phyloP scores from a whole-genome alignment of 2,329 filamentous ascomycete species.

The Claviceps sorghi region DNA sequence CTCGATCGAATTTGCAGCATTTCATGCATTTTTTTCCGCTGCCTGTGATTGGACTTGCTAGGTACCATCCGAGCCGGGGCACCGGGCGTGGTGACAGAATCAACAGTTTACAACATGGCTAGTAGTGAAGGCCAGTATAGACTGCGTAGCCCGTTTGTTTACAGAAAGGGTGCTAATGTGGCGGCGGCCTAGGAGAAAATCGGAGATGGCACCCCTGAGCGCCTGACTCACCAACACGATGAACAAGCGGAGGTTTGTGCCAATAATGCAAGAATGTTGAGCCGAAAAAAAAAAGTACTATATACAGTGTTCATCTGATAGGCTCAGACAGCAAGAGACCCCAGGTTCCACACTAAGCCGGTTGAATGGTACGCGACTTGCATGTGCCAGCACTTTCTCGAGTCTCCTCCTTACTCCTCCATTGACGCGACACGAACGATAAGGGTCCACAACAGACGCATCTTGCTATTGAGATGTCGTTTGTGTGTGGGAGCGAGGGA shows the following conservation, averaged over 20 bases:
- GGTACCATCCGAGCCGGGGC: background rate
- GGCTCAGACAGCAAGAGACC: background rate
- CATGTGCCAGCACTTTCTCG: background rate
- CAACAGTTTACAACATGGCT: background rate
- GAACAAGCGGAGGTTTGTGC: background rate
- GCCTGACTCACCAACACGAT: background rate
- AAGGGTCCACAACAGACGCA: background rate
- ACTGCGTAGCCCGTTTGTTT: background rate
- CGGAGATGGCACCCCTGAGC: background rate
- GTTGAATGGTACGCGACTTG: background rate
- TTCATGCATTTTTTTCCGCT: background rate
- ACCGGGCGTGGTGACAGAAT: background rate
- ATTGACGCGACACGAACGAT: background rate
- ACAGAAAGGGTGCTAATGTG: background rate
- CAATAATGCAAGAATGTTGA: background rate
- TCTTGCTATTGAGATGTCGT: background rate
- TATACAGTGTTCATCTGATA: background rate
- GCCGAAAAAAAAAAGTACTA: no score
- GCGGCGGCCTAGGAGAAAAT: background rate
- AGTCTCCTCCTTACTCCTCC: background rate
- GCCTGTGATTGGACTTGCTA: background rate
- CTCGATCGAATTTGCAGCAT: conserved; percentile 2
- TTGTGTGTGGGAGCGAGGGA: background rate
- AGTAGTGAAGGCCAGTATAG: background rate
- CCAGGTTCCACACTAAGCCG: background rate